Conservation (phyloP, 768 basidiomycete species). For the Lactifluus hygrophoroides region DNA sequence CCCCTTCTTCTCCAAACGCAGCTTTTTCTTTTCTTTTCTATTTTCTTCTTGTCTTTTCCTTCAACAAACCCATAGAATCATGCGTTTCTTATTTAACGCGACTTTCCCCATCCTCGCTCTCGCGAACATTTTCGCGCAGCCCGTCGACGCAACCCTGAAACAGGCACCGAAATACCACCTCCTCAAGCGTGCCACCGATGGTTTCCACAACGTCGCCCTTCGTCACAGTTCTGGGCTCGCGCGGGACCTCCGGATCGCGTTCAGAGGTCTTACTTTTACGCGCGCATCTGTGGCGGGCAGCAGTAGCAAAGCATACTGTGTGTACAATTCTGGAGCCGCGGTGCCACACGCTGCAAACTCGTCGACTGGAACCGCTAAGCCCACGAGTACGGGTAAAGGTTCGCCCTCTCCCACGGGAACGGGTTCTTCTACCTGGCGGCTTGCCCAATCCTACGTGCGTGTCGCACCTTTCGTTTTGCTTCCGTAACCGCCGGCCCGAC, state of each 20-base stretch:
- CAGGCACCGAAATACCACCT: conserved; percentile 24
- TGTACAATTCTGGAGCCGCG: conserved; percentile 1
- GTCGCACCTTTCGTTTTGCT: not conserved
- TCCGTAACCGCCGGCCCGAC: conserved; percentile 5
- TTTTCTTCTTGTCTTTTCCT: not conserved
- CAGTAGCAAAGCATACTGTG: conserved; percentile 20
- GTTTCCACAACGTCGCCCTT: conserved; percentile 45
- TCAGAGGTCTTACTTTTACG: conserved; percentile 39
- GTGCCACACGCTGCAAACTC: not conserved
- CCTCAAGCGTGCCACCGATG: conserved; percentile 36
- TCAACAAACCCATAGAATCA: not conserved
- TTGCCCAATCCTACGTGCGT: conserved; percentile 51
- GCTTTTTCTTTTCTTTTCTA: not conserved
- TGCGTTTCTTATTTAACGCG: conserved; percentile 24
- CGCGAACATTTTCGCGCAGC: conserved; percentile 26
- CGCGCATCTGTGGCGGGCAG: not conserved
- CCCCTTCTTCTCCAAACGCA: conserved; percentile 8
- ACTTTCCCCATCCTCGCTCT: conserved; percentile 26
- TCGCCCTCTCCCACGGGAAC: conserved; percentile 18
- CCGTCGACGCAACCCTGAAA: conserved; percentile 24
- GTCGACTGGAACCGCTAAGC: not conserved
- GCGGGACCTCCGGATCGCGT: conserved; percentile 59
- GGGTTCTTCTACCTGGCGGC: conserved; percentile 31
- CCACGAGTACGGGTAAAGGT: conserved; percentile 14
- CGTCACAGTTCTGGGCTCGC: conserved; percentile 55